A percentile compares a stretch with the other conserved stretches of the same genome.
Evolutionary conservation across 2,329 filamentous ascomycete genomes (phyloP).

Genomic region (Gliomastix tumulicola): DNA sequence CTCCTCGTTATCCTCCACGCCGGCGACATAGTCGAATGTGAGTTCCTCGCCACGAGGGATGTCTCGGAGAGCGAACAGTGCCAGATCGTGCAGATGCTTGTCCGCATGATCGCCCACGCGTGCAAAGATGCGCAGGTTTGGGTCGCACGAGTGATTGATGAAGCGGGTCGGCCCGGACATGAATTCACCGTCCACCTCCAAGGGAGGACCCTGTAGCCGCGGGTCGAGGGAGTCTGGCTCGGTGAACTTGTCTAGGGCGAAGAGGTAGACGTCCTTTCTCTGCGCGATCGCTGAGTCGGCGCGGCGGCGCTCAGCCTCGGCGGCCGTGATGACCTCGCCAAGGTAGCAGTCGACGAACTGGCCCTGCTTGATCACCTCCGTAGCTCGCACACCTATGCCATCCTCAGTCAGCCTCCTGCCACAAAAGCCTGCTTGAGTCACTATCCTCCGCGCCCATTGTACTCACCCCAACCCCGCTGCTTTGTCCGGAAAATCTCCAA

Average conservation of each 20-base stretch:
- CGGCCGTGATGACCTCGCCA: constrained; percentile 59
- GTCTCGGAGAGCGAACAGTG: constrained; percentile 64
- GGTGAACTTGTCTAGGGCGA: constrained; percentile 74
- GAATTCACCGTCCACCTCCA: constrained; percentile 66
- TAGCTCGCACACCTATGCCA: constrained; percentile 52
- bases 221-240: constrained; percentile 47
- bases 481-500: constrained; percentile 71
- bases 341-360: constrained; percentile 78
- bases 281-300: constrained; percentile 43
- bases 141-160: constrained; percentile 77
- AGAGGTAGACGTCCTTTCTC: constrained; percentile 72
- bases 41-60: constrained; percentile 62
- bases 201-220: constrained; percentile 45
- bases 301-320: constrained; percentile 60
- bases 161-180: constrained; percentile 74
- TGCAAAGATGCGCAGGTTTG: constrained; percentile 73
- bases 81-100: constrained; percentile 67
- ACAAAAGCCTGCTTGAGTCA: no score
- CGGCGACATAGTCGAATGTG: constrained; percentile 74
- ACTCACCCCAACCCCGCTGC: constrained; percentile 67
- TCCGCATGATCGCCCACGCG: constrained; percentile 72
- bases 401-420: no score
- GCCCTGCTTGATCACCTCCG: constrained; percentile 57
- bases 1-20: constrained; percentile 42
- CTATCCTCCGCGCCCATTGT: no score